Percentiles rank a stretch among this genome's conserved stretches.
phyloP scores from a whole-genome alignment of 163 green algal genomes.

The Scenedesmus sp. region DNA sequence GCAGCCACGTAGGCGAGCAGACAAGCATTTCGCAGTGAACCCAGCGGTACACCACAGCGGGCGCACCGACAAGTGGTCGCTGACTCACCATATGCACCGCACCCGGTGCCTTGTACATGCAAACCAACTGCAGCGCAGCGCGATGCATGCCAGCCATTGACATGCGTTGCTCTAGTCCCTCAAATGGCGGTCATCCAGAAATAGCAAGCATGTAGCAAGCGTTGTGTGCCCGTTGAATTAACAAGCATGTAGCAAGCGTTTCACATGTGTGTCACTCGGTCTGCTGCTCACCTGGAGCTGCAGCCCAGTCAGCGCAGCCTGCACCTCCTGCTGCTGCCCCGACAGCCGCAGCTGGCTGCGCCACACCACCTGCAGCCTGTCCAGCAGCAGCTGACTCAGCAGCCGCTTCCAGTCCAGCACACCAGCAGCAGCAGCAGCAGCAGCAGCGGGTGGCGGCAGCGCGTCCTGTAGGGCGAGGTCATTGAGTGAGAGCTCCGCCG shows the following conservation, averaged over 20 bases:
- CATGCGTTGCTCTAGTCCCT: no score
- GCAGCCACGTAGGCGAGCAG: neutral
- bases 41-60: neutral
- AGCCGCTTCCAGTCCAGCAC: neutral
- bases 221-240: no score
- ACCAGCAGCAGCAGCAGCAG: neutral
- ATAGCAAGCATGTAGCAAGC: no score
- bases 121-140: no score
- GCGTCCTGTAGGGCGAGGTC: slow-evolving; percentile 15
- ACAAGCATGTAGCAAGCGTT: no score
- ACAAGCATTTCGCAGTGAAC: neutral
- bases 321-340: slow-evolving; percentile 1
- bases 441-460: neutral
- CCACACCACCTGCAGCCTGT: slow-evolving; percentile 25
- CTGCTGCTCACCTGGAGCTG: neutral
- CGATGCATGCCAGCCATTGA: no score
- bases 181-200: no score
- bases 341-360: neutral
- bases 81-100: no score
- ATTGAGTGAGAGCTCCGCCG: slow-evolving; percentile 12
- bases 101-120: no score
- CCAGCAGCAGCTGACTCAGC: neutral
- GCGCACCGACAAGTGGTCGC: no score
- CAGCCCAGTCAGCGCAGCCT: neutral
- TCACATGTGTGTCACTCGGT: no score